Evolutionary conservation across 495 filamentous ascomycete species (phyloP).

Genomic region (Neurospora sp.): DNA sequence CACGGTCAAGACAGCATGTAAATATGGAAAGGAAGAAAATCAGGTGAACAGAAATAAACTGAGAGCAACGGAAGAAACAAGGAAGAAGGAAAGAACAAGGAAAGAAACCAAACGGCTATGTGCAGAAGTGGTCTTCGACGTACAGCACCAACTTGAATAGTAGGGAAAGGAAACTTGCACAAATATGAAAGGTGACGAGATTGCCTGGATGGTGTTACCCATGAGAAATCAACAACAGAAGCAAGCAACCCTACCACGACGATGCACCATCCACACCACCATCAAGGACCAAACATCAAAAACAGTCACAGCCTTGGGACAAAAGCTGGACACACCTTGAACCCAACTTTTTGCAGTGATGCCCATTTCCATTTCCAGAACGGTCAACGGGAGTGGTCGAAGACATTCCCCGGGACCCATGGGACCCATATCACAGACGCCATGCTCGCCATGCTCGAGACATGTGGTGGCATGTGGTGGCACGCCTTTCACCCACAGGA

Average conservation of each 20-base stretch:
- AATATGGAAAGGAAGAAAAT: background rate
- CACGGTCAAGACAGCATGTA: background rate
- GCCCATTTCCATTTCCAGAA: background rate
- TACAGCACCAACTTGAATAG: background rate
- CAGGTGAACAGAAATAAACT: background rate
- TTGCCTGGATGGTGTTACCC: background rate
- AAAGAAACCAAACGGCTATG: background rate
- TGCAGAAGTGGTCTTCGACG: background rate
- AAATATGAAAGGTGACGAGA: background rate
- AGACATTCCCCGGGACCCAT: background rate
- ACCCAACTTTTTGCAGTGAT: background rate
- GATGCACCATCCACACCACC: background rate
- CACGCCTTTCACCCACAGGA: background rate
- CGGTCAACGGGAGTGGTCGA: background rate
- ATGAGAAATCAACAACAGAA: background rate
- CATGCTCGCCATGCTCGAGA: background rate
- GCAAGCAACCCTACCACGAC: background rate
- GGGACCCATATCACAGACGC: background rate
- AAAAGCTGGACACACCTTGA: background rate
- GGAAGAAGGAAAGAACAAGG: background rate
- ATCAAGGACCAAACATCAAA: background rate
- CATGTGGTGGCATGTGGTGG: background rate
- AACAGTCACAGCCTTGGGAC: background rate
- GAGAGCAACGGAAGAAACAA: background rate
- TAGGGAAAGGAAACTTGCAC: background rate